Evolutionary conservation across 2,329 filamentous ascomycete genomes (phyloP), one percentile per base, ranked within the genome.

Genomic region (Fusarium stilboides): DNA sequence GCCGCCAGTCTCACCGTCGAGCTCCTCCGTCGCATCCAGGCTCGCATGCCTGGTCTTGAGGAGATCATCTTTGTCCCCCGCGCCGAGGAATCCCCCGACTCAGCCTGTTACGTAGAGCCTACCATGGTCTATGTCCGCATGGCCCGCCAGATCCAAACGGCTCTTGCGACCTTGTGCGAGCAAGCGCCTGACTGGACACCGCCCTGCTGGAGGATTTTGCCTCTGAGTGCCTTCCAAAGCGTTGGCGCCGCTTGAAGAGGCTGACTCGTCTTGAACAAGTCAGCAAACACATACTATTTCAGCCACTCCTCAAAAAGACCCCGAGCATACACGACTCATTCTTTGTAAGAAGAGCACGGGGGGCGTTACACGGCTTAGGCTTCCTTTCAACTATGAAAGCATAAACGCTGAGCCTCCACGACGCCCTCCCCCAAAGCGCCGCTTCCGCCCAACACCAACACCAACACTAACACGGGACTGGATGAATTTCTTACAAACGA

Each of bases 61-160:
- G 80, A 82, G 64, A 76, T 86, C 43, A 75, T 83, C 40, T 82
- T 86, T 56, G 80, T 86, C 40, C 81, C 81, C 22, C 75, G 77
- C 20, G 78, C 80, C 33, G 77, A 79, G 40, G 79, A 81, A 62
- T 76, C 76, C 5, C 47, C 76, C 43, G 77, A 78, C 52, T 74
- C 75, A 36, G 67, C 69, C 26, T 70, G 65, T 15, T 73, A 79
- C 31, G 69, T 78, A 14, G 73, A 78, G 40, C 74, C 77, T 8
- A 65, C 68, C 31, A 73, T 80, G 49, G 74, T 74, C 6, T 74
- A 78, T 45, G 74, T 77, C 51, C 75, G 79, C 34, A 78, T 85
- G 66, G 75, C 75, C 22, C 71, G 74, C 37, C 80, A 82, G 62
- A 76, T 84, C 20, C 57, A 78, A 54, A 77, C 75, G 14, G 81